phyloP scores from a whole-genome alignment of 768 basidiomycete species.

The Hemileccinum impolitum region DNA sequence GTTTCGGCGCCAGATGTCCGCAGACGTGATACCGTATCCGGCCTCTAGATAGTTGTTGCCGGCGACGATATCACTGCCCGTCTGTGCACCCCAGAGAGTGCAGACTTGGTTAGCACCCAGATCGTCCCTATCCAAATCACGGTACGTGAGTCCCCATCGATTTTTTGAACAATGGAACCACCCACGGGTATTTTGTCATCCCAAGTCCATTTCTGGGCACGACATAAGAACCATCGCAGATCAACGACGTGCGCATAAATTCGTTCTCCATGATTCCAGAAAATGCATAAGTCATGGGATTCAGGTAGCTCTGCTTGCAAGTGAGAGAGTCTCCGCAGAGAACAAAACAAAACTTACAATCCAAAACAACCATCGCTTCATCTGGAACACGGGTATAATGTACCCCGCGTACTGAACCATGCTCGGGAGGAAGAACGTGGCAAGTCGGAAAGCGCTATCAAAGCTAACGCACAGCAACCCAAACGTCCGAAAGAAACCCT shows the following conservation, averaged over 20 bases:
- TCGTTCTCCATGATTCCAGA: conserved; percentile 83
- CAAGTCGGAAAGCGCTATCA: conserved; percentile 51
- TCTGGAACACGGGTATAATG: conserved; percentile 60
- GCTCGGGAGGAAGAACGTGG: conserved; percentile 71
- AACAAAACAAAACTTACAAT: conserved; percentile 45
- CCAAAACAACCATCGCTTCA: conserved; percentile 88
- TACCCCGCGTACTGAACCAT: conserved; percentile 73
- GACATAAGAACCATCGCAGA: conserved; percentile 63
- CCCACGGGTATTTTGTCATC: conserved; percentile 59
- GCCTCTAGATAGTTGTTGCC: conserved; percentile 63
- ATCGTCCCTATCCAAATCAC: conserved; percentile 39
- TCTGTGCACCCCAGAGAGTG: conserved; percentile 63
- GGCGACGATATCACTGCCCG: conserved; percentile 52
- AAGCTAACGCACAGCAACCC: conserved; percentile 56
- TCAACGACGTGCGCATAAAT: conserved; percentile 62
- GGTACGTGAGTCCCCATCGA: conserved; percentile 10
- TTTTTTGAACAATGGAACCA: conserved; percentile 4
- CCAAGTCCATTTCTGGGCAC: conserved; percentile 62
- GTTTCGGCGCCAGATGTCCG: conserved; percentile 64
- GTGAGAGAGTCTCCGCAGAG: conserved; percentile 4
- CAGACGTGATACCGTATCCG: conserved; percentile 45
- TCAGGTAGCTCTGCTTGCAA: conserved; percentile 59
- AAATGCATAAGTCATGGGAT: conserved; percentile 77
- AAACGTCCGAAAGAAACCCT: conserved; percentile 80
- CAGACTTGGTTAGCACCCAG: conserved; percentile 74